Percentiles rank a stretch among this genome's conserved stretches.
These are phyloP conservation scores for Penicillium aurantiogriseum DNA, from an alignment of 2,329 filamentous ascomycete species.

Conservation along the genomic window DNA sequence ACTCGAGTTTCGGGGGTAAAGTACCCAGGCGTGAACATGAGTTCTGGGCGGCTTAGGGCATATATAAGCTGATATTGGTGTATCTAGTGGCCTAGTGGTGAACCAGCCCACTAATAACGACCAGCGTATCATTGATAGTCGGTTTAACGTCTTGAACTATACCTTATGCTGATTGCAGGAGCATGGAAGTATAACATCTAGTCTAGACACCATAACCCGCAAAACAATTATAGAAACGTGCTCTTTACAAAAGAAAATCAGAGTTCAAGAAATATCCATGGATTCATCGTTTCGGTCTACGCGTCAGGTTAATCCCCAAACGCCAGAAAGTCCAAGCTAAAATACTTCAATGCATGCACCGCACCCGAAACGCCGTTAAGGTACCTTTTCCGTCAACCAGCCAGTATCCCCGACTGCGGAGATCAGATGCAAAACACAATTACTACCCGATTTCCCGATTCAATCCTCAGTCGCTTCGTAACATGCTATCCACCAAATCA, in stretches of 20 bases:
- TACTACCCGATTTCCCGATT: background rate
- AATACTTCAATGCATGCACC: constrained; percentile 20
- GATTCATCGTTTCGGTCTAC: constrained; percentile 1
- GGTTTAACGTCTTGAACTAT: background rate
- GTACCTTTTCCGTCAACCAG: constrained; percentile 6
- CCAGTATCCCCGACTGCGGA: constrained; percentile 1
- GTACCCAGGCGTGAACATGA: background rate
- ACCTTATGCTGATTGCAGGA: background rate
- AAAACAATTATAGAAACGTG: background rate
- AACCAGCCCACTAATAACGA: background rate
- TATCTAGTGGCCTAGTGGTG: background rate
- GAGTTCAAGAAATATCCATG: background rate
- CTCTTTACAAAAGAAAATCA: background rate
- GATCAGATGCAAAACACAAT: constrained; percentile 9
- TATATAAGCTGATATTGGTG: background rate
- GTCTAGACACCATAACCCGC: background rate
- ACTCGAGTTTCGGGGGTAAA: background rate
- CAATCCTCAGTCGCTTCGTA: constrained; percentile 73
- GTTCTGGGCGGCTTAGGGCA: background rate
- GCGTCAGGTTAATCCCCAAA: constrained; percentile 5
- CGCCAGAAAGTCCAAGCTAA: constrained; percentile 9
- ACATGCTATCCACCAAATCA: constrained; percentile 95
- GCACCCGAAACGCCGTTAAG: constrained; percentile 23
- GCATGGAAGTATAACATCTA: background rate
- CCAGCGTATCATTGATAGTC: background rate